Evolutionary conservation across 1,284 basidiomycete species (phyloP).

Genomic region (Leccinum subspadiceum): DNA sequence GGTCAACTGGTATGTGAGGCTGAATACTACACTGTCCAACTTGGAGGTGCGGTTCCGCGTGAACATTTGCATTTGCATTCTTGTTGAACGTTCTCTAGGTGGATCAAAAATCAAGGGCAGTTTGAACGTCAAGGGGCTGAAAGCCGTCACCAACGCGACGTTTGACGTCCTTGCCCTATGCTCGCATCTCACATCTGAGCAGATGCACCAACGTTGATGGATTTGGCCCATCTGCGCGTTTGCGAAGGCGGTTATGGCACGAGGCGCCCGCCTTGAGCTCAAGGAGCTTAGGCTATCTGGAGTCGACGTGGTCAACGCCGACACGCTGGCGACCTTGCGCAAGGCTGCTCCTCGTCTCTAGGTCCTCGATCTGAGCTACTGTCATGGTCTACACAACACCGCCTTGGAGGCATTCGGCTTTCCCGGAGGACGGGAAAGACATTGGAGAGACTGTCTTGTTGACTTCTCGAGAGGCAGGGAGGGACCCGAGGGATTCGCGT

Average conservation of each 20-base stretch:
- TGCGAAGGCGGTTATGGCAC: conserved; percentile 29
- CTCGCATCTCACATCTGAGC: conserved; percentile 56
- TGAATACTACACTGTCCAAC: conserved; percentile 37
- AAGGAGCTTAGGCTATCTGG: conserved; percentile 58
- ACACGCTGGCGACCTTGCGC: conserved; percentile 60
- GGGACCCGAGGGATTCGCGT: conserved; percentile 49
- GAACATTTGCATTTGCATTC: neutral
- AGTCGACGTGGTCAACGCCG: conserved; percentile 50
- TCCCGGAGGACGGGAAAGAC: conserved; percentile 39
- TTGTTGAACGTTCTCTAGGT: conserved; percentile 51
- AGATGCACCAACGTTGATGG: conserved; percentile 64
- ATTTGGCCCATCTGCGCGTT: conserved; percentile 38
- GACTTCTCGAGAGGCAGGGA: conserved; percentile 62
- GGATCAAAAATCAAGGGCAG: conserved; percentile 71
- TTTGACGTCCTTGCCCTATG: conserved; percentile 46
- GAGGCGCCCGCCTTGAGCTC: conserved; percentile 32
- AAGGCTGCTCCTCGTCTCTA: conserved; percentile 69
- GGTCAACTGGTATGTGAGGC: conserved; percentile 93
- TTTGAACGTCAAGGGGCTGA: too few species aligned
- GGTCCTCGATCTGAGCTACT: conserved; percentile 80
- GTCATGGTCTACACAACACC: conserved; percentile 68
- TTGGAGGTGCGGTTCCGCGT: conserved; percentile 55
- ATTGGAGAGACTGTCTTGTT: conserved; percentile 46
- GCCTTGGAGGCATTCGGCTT: conserved; percentile 67
- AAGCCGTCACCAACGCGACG: too few species aligned